phyloP scores from a whole-genome alignment of 306 rosid genomes.

The Medicago ruthenica region DNA sequence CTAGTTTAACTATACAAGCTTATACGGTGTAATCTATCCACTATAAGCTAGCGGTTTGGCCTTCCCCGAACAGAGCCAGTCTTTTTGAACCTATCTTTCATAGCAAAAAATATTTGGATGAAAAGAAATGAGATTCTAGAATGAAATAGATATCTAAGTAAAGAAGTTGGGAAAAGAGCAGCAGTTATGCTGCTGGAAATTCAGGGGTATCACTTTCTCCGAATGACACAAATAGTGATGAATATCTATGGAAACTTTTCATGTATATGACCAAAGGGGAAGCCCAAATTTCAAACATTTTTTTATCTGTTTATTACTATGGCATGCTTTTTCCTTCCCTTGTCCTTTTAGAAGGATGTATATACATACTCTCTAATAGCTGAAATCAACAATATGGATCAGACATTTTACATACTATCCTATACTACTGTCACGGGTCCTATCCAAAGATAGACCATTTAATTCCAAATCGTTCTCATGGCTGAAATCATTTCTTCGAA shows the following conservation, averaged over 20 bases:
- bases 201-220: conserved; percentile 11
- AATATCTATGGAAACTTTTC: background rate
- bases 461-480: conserved; percentile 8
- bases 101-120: background rate
- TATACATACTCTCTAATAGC: background rate
- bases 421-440: background rate
- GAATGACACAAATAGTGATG: background rate
- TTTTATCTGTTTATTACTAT: background rate
- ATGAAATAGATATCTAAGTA: background rate
- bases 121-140: background rate
- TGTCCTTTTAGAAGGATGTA: too few relatives aligned
- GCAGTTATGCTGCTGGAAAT: conserved; percentile 11
- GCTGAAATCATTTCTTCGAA: conserved; percentile 16
- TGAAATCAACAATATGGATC: conserved; percentile 14
- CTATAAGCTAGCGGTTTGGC: too few relatives aligned
- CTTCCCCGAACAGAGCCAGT: background rate
- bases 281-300: background rate
- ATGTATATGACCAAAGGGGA: conserved; percentile 2
- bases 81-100: background rate
- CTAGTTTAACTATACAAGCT: background rate
- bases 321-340: background rate
- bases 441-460: background rate
- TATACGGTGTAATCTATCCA: too few relatives aligned
- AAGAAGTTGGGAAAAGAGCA: conserved; percentile 2
- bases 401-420: background rate